phyloP scores from a whole-genome alignment of 257 asterid genomes.

The Eustoma russellianum region DNA sequence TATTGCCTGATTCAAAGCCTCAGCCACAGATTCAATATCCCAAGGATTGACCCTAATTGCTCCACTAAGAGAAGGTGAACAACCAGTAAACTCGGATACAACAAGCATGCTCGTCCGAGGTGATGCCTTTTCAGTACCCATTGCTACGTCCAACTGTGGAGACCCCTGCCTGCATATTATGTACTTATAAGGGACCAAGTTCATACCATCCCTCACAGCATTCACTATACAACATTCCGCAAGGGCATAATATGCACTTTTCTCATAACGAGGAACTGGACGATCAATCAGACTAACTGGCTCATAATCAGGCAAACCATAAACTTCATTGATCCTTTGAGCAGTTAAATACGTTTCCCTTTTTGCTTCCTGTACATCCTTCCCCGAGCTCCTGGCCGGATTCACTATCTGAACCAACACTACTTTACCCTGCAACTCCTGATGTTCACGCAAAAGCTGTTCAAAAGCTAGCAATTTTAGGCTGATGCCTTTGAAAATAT shows the following conservation, averaged over 20 bases:
- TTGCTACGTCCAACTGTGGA: conserved; percentile 33
- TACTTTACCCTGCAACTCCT: conserved; percentile 38
- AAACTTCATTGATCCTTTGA: conserved; percentile 48
- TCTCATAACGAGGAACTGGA: conserved; percentile 63
- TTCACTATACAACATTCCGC: conserved; percentile 93
- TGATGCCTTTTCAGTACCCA: conserved; percentile 31
- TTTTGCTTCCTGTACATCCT: conserved; percentile 79
- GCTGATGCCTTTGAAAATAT: conserved; percentile 85
- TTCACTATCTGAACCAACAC: conserved; percentile 82
- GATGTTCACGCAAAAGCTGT: conserved; percentile 49
- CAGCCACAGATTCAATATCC: conserved; percentile 84
- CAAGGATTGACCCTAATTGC: conserved; percentile 93
- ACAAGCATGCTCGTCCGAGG: conserved; percentile 77
- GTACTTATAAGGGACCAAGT: conserved; percentile 83
- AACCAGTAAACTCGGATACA: conserved; percentile 84
- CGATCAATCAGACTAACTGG: conserved; percentile 79
- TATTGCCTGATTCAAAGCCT: conserved; percentile 61
- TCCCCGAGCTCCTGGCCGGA: conserved; percentile 89
- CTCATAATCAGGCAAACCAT: conserved; percentile 44
- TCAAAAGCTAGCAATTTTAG: conserved; percentile 78
- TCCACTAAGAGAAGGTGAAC: conserved; percentile 91
- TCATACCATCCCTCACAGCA: conserved; percentile 97
- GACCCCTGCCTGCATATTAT: conserved; percentile 87
- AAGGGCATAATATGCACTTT: conserved; percentile 76
- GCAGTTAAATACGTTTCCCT: conserved; percentile 64